Evolutionary conservation across 257 asterid genomes (phyloP).

Genomic region (Primulina tabacum): DNA sequence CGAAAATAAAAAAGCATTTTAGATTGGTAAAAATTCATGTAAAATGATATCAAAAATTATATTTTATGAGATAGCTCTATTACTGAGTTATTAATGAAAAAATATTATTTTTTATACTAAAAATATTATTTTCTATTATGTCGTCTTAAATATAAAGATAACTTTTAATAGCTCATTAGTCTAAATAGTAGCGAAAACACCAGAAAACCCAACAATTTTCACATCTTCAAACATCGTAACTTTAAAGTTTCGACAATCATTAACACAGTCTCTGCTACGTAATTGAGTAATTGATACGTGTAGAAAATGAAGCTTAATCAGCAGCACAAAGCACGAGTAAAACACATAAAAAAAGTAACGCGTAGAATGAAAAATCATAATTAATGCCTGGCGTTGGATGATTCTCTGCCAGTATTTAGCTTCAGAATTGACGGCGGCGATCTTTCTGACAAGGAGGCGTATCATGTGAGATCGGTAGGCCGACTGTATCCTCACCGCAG

Average conservation of each 20-base stretch:
- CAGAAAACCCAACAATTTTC: background rate
- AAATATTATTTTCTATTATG: too few relatives aligned
- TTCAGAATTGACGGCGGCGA: constrained; percentile 69
- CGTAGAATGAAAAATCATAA: constrained; percentile 14
- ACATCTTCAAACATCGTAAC: background rate
- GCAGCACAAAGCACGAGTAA: background rate
- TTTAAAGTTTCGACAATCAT: background rate
- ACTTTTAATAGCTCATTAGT: too few relatives aligned
- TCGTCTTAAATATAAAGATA: too few relatives aligned
- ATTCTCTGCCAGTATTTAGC: constrained; percentile 65
- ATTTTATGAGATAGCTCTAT: too few relatives aligned
- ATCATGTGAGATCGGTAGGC: constrained; percentile 62
- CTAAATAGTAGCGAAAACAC: too few relatives aligned
- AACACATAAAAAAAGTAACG: background rate
- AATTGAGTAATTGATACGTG: too few relatives aligned
- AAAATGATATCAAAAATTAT: too few relatives aligned
- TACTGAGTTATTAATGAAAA: too few relatives aligned
- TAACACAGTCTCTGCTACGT: background rate
- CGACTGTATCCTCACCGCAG: constrained; percentile 69
- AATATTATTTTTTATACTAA: too few relatives aligned
- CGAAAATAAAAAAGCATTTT: too few relatives aligned
- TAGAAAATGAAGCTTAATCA: background rate
- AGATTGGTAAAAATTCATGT: too few relatives aligned
- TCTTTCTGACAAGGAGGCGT: constrained; percentile 58
- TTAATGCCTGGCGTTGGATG: constrained; percentile 76